These are phyloP conservation scores for barrel medic (Medicago truncatula) DNA, from an alignment of 306 rosid species.

Conservation along the genomic window DNA sequence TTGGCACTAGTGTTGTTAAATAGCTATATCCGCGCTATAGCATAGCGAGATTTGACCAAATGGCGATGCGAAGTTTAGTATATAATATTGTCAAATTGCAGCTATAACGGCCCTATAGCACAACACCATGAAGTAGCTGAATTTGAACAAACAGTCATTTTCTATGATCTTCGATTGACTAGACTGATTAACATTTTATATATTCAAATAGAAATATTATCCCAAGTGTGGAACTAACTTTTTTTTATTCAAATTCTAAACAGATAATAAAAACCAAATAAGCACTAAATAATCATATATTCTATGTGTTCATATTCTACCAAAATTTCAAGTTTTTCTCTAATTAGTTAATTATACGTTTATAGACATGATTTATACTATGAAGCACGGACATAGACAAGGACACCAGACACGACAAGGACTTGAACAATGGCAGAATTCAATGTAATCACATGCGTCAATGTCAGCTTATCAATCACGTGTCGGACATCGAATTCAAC, in stretches of 20 bases:
- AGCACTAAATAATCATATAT: neutral
- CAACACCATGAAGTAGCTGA: neutral
- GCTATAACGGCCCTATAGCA: neutral
- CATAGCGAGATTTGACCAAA: neutral
- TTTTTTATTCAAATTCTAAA: neutral
- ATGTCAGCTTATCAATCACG: no score
- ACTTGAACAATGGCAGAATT: no score
- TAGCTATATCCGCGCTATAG: neutral
- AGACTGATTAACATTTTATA: neutral
- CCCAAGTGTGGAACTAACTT: neutral
- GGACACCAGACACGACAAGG: no score
- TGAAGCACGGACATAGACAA: no score
- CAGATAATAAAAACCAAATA: conserved; percentile 4
- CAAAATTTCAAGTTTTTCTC: conserved; percentile 26
- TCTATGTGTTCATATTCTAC: conserved; percentile 13
- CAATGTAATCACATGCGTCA: no score
- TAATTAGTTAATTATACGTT: conserved; percentile 25
- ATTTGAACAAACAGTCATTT: neutral
- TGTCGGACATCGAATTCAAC: conserved; percentile 21
- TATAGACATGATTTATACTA: neutral
- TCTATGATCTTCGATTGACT: neutral
- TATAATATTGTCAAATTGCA: neutral
- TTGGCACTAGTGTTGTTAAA: neutral
- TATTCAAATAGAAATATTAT: neutral
- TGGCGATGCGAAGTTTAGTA: neutral